phyloP scores from a whole-genome alignment of 108 stramenopile genomes.

The Aurantiochytrium sp. region DNA sequence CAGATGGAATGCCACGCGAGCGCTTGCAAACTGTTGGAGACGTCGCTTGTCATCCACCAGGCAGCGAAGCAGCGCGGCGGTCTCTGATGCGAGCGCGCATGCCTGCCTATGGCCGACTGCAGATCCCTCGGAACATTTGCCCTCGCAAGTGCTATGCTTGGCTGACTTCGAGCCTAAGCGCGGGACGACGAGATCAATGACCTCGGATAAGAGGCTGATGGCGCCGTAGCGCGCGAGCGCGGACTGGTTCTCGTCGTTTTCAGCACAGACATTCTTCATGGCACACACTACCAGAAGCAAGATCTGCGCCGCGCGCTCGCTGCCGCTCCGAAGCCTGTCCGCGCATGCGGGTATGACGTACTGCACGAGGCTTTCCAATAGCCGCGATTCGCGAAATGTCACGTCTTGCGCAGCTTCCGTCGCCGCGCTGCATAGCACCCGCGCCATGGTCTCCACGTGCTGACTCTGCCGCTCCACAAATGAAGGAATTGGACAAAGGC shows the following conservation, averaged over 20 bases:
- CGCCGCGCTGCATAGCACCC: background rate
- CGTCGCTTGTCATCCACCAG: constrained; percentile 4
- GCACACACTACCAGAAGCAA: background rate
- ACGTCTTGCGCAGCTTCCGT: background rate
- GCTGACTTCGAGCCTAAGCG: too few species aligned
- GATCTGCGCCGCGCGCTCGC: background rate
- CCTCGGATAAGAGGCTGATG: background rate
- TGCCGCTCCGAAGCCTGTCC: background rate
- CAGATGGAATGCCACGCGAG: too few species aligned
- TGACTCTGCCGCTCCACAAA: background rate
- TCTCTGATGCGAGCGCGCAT: background rate
- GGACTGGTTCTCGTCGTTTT: background rate
- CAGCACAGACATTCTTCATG: background rate
- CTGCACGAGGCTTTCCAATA: background rate
- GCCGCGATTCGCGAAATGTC: background rate
- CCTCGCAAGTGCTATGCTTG: too few species aligned
- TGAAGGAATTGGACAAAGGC: background rate
- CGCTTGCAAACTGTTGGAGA: background rate
- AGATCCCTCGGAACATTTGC: background rate
- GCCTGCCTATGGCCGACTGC: too few species aligned
- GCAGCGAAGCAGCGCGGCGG: background rate
- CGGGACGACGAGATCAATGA: too few species aligned
- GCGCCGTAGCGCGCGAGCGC: background rate
- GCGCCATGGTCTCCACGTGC: background rate
- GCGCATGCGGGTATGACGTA: background rate